These are phyloP conservation scores for Sporisorium scitamineum DNA, from an alignment of 1,284 basidiomycete species.

Conservation along the genomic window DNA sequence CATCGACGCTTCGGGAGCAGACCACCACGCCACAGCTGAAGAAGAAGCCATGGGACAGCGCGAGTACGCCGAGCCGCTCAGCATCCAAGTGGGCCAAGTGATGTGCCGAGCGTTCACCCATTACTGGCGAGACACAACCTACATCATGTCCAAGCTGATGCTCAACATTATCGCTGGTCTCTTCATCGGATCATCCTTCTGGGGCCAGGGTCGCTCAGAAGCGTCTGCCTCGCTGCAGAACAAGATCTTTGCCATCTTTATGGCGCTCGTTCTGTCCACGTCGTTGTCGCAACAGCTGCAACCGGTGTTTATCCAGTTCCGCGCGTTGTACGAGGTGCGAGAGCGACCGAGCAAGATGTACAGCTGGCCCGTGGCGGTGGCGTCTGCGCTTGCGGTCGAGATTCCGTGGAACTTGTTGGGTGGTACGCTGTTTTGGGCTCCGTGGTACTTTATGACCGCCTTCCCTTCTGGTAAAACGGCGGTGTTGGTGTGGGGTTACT, in stretches of 20 bases:
- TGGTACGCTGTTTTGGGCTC: constrained; percentile 61
- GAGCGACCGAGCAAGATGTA: constrained; percentile 83
- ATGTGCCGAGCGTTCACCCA: constrained; percentile 54
- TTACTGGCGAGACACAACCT: constrained; percentile 67
- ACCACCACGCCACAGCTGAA: constrained; percentile 14
- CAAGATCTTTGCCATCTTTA: constrained; percentile 77
- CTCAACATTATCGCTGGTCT: constrained; percentile 73
- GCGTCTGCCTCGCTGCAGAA: constrained; percentile 73
- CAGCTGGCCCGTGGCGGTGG: constrained; percentile 79
- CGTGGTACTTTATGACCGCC: constrained; percentile 59
- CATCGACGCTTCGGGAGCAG: constrained; percentile 16
- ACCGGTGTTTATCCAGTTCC: constrained; percentile 72
- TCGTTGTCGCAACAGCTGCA: constrained; percentile 65
- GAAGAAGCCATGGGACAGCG: constrained; percentile 58
- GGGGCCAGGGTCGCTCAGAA: constrained; percentile 47
- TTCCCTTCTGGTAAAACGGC: constrained; percentile 47
- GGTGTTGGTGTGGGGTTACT: constrained; percentile 50
- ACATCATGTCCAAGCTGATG: constrained; percentile 69
- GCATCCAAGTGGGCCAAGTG: constrained; percentile 60
- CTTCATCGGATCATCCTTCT: constrained; percentile 73
- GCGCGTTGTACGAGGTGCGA: constrained; percentile 78
- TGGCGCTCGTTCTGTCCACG: constrained; percentile 65
- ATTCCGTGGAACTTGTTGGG: constrained; percentile 63
- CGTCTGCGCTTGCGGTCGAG: constrained; percentile 70
- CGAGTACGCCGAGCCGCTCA: constrained; percentile 61